A percentile compares a stretch with the other conserved stretches of the same genome.
These are phyloP conservation scores for Cadophora malorum DNA, from an alignment of 2,329 filamentous ascomycete genomes.

Conservation along the genomic window DNA sequence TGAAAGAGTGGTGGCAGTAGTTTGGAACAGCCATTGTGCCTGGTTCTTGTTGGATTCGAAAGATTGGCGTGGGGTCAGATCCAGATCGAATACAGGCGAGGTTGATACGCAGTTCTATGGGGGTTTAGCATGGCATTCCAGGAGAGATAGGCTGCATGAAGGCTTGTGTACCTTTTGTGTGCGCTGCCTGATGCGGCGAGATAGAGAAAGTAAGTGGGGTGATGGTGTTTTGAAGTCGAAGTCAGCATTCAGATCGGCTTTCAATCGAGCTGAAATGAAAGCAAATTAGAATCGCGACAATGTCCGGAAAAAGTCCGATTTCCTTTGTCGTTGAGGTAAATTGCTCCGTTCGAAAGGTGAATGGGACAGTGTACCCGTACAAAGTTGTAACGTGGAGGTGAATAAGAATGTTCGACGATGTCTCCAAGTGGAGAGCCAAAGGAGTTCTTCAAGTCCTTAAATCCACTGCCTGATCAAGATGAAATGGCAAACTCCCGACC, in stretches of 20 bases:
- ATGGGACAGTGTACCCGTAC: background rate
- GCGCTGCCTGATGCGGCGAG: background rate
- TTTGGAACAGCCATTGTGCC: conserved; percentile 58
- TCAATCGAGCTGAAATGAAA: background rate
- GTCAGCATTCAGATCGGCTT: background rate
- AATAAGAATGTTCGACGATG: conserved; percentile 12
- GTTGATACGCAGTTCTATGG: background rate
- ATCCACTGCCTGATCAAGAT: background rate
- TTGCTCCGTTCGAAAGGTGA: conserved; percentile 2
- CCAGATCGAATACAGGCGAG: background rate
- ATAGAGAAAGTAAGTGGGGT: background rate
- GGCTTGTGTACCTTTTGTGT: background rate
- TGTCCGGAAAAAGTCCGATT: background rate
- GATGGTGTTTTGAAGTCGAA: background rate
- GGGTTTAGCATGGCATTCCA: conserved; percentile 6
- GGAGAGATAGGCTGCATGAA: background rate
- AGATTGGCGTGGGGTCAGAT: background rate
- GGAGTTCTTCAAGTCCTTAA: background rate
- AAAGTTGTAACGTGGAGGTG: background rate
- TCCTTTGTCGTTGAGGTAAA: background rate
- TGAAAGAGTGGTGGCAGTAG: conserved; percentile 67
- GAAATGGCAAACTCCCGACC: background rate
- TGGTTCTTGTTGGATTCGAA: background rate
- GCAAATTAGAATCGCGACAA: too few species aligned
- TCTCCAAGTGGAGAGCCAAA: background rate